These are phyloP conservation scores for Pseudogymnoascus sp. DNA, from an alignment of 2,329 filamentous ascomycete genomes.

Conservation along the genomic window DNA sequence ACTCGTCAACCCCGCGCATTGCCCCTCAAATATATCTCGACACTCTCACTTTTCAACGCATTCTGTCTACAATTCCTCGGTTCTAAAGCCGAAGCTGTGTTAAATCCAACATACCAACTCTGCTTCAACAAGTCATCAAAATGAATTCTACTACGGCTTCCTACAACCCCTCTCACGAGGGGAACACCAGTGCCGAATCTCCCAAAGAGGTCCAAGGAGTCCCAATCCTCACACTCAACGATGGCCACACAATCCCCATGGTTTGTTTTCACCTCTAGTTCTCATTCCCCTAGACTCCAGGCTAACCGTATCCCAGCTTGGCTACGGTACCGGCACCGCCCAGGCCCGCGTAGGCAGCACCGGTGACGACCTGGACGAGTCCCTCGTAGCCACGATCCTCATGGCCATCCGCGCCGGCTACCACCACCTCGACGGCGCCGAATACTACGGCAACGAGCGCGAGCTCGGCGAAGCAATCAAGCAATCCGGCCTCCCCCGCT, in stretches of 20 bases:
- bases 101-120: background rate
- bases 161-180: constrained; percentile 24
- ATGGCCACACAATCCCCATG: constrained; percentile 66
- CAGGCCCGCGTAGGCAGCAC: constrained; percentile 44
- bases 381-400: constrained; percentile 44
- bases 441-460: constrained; percentile 59
- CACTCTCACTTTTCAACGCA: background rate
- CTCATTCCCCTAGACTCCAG: background rate
- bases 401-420: constrained; percentile 63
- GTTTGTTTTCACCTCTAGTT: constrained; percentile 34
- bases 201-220: constrained; percentile 56
- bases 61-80: background rate
- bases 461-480: constrained; percentile 68
- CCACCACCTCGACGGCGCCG: constrained; percentile 66
- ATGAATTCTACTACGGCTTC: constrained; percentile 39
- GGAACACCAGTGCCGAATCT: constrained; percentile 57
- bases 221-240: constrained; percentile 61
- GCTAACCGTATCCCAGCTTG: constrained; percentile 41
- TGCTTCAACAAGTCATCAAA: constrained; percentile 9
- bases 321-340: constrained; percentile 66
- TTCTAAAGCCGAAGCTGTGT: background rate
- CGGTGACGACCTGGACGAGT: constrained; percentile 47
- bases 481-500: constrained; percentile 54
- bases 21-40: constrained; percentile 6
- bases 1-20: constrained; percentile 1